Evolutionary conservation across 306 rosid species (phyloP), one percentile per base, ranked within the genome.

Genomic region (Corylus americana): DNA sequence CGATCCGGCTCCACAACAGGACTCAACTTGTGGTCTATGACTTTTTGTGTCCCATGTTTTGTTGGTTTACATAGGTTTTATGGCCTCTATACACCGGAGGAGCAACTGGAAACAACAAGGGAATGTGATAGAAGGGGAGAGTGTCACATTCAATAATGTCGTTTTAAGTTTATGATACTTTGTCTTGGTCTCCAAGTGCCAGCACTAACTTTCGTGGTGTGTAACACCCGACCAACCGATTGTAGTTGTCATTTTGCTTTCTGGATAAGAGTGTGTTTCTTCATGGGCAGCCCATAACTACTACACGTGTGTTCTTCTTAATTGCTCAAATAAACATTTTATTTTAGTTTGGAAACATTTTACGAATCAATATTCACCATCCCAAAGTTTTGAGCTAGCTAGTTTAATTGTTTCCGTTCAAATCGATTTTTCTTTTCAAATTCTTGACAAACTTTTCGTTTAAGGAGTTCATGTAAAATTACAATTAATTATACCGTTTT

Each of bases 111-210:
- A 27, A 71, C 31, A 55, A 71, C 45, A n/a, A 16, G 29, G 50
- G 8, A 31, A 61, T 17, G 44, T 35, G 53, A 76, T 62, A n/a
- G 44, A 16, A 50, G 47, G 18, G 25, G 7, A 63, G 53, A 77
- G 31, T 5, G 81, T 77, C 58, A 9, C 63, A 29, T 77, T 64
- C 78, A 63, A 0, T 1, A 5, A 11, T 71, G 85, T 71, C 81
- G 48, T 61, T 12, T 76, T 76, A 71, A 63, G 51, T 76, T 81
- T 62, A 81, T 76, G 80, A 55, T 14, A 29, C 13, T 70, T 81
- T 76, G 80, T 76, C 73, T 81, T 53, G 68, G 58, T 76, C 80
- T 71, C 47, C 11, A 12, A 13, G 44, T 67, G 74, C 55, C 55
- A 39, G 53, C 61, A 48, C 25, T 67, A 12, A 73, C 79, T 68